Evolutionary conservation across 1,284 basidiomycete species (phyloP).

Genomic region (Fomitiporia mediterranea): DNA sequence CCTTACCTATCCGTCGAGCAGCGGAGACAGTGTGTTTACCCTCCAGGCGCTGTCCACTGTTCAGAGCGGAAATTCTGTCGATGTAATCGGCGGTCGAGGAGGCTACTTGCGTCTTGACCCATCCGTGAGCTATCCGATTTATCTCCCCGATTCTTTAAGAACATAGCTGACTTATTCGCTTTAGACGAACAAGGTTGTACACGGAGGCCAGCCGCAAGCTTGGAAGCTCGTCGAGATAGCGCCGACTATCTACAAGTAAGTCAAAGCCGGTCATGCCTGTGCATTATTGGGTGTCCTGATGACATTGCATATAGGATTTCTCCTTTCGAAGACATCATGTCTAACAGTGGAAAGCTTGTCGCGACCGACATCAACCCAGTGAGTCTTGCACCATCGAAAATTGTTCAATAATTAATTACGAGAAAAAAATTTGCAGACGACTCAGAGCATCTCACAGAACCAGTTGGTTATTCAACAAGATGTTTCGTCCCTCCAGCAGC

Average conservation of each 20-base stretch:
- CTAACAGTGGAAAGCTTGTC: slow-evolving; percentile 6
- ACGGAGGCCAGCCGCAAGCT: slow-evolving; percentile 12
- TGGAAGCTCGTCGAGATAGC: slow-evolving; percentile 14
- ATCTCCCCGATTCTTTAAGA: neutral
- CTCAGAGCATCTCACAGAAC: neutral
- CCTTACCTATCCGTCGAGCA: slow-evolving; percentile 12
- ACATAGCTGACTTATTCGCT: neutral
- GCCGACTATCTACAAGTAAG: slow-evolving; percentile 10
- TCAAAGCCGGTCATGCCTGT: neutral
- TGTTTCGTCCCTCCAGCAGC: neutral
- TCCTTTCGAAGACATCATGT: slow-evolving; percentile 13
- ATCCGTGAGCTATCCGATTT: neutral
- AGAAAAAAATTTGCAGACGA: neutral
- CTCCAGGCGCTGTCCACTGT: slow-evolving; percentile 8
- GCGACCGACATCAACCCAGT: slow-evolving; percentile 16
- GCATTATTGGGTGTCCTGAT: neutral
- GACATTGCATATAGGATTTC: neutral
- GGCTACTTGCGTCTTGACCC: slow-evolving; percentile 12
- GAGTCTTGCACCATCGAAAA: neutral
- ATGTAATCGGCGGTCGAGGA: slow-evolving; percentile 6
- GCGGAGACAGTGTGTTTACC: slow-evolving; percentile 13
- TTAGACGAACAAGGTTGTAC: slow-evolving; percentile 13
- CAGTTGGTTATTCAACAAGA: neutral
- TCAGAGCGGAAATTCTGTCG: neutral
- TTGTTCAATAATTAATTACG: too few relatives aligned